Evolutionary conservation across 2,329 filamentous ascomycete species (phyloP).

Genomic region (Penicillium sp.): DNA sequence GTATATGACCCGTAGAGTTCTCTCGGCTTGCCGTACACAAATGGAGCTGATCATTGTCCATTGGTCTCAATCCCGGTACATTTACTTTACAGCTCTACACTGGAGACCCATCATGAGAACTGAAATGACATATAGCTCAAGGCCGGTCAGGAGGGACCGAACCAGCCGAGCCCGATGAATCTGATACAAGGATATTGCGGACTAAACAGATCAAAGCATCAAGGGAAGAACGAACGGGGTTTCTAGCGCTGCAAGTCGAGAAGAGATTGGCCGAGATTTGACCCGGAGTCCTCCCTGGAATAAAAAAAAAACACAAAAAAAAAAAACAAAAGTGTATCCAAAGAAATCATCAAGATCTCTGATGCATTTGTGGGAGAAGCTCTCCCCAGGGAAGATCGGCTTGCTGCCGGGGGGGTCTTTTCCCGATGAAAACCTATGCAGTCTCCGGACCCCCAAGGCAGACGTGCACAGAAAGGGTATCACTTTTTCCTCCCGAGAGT

Average conservation of each 20-base stretch:
- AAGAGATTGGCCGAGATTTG: slow-evolving; percentile 21
- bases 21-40: no score
- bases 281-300: background rate
- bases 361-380: slow-evolving; percentile 31
- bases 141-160: slow-evolving; percentile 11
- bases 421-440: slow-evolving; percentile 38
- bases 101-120: slow-evolving; percentile 13
- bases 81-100: background rate
- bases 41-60: no score
- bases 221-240: slow-evolving; percentile 30
- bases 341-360: slow-evolving; percentile 32
- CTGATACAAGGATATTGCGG: slow-evolving; percentile 27
- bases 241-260: slow-evolving; percentile 38
- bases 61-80: no score
- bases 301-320: background rate
- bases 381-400: slow-evolving; percentile 26
- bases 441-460: slow-evolving; percentile 39
- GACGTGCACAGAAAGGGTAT: slow-evolving; percentile 46
- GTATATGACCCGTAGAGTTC: no score
- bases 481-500: slow-evolving; percentile 44
- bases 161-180: slow-evolving; percentile 20
- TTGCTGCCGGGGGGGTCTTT: slow-evolving; percentile 31
- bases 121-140: slow-evolving; percentile 21
- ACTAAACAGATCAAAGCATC: slow-evolving; percentile 19
- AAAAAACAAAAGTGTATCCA: slow-evolving; percentile 13